Evolutionary conservation across 1,284 basidiomycete species (phyloP).

Genomic region (Marasmius sp.): DNA sequence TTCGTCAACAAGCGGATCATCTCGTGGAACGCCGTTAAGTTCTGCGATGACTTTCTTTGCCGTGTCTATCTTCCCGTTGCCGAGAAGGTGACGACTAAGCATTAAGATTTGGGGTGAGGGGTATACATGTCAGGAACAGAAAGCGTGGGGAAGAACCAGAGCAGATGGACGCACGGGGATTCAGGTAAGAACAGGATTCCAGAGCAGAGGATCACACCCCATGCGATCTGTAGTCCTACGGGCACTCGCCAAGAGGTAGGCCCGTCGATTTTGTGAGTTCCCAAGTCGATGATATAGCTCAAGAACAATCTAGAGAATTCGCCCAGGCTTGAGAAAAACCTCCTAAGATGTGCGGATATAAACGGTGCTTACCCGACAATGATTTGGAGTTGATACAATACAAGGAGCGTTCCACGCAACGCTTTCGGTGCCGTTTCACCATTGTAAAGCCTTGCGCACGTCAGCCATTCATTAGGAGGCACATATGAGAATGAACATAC

Average conservation of each 20-base stretch:
- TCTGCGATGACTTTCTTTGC: constrained; percentile 64
- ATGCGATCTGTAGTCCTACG: constrained; percentile 65
- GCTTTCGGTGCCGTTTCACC: constrained; percentile 80
- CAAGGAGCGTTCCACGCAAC: constrained; percentile 71
- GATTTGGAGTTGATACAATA: constrained; percentile 77
- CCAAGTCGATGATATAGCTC: constrained; percentile 73
- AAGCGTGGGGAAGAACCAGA: neutral
- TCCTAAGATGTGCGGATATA: neutral
- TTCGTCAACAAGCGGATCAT: constrained; percentile 64
- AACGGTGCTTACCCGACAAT: constrained; percentile 54
- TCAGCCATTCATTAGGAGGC: neutral
- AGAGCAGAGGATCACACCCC: constrained; percentile 65
- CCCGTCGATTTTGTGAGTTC: constrained; percentile 56
- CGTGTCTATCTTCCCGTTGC: constrained; percentile 48
- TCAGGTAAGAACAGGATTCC: constrained; percentile 79
- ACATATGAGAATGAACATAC: constrained; percentile 21
- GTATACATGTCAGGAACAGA: neutral
- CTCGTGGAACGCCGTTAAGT: constrained; percentile 61
- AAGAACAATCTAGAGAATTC: constrained; percentile 56
- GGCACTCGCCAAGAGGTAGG: constrained; percentile 75
- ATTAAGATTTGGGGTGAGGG: neutral
- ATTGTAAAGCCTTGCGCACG: constrained; percentile 54
- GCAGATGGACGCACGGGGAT: constrained; percentile 58
- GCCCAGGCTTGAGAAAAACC: constrained; percentile 2
- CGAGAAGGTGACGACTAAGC: constrained; percentile 60